Evolutionary conservation across 2,329 filamentous ascomycete species (phyloP), one percentile per base, ranked within the genome.

Genomic region (Juglanconis juglandina): DNA sequence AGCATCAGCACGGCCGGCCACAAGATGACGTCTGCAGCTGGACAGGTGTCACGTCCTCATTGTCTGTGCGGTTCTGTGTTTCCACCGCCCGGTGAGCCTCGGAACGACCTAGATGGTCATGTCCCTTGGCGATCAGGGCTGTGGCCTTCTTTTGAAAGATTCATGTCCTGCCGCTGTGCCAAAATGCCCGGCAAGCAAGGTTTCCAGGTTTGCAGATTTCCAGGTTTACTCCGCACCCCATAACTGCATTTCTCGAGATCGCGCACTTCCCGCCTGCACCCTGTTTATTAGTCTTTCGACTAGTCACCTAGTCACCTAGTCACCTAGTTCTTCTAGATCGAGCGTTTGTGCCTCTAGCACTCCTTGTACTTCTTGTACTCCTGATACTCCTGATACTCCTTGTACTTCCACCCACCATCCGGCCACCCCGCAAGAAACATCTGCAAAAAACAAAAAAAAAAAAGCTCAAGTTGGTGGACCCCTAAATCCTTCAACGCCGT

Each of bases 1-100:
- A 33, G 14, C 49, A 58, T 33, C 46, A 52, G 37, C 42, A 14
- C 47, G 17, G 34, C 48, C 14, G 55, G 7, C 47, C 47, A 57
- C 56, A 35, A 61, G 58, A 61, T 61, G 60, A 61, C 60, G 60
- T 61, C 53, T 61, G 51, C 56, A 61, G 51, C 56, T 51, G 60
- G 60, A 61, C 60, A 61, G 51, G 60, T 61, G 60, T 56, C 60
- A 59, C 52, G 56, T 33, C 51, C 50, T 47, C 24, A 59, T 55
- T 59, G 60, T 59, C 48, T 51, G 58, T 51, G 58, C 35, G 30
- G 9, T 24, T 14, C 35, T 39, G 35, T 39, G 54, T n/a, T 49
- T 35, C 34, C 30, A 46, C 39, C 39, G 34, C 3, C 35, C 39
- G 48, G 55, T 44, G 57, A 49, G 57, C 51, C 32, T 33, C 44